A percentile compares a stretch with the other conserved stretches of the same genome.
phyloP scores from a whole-genome alignment of 805 yeast genomes.

The Zygosaccharomyces gambellarensis region DNA sequence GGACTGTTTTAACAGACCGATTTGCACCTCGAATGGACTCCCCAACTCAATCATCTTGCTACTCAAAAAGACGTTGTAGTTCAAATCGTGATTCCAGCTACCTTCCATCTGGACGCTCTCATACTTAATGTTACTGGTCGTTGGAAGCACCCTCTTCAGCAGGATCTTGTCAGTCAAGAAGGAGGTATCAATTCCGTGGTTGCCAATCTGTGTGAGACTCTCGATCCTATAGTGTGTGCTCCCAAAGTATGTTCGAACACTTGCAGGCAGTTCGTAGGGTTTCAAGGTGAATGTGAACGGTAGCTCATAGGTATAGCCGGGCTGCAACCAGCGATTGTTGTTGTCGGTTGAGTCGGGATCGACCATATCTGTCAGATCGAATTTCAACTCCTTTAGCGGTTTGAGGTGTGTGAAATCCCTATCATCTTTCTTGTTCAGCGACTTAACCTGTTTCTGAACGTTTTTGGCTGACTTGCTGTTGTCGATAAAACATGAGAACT shows the following conservation, averaged over 20 bases:
- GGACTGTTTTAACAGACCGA: conserved; percentile 7
- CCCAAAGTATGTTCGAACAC: conserved; percentile 12
- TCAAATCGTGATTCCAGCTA: conserved; percentile 11
- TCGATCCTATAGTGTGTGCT: conserved; percentile 17
- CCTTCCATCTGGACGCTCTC: conserved; percentile 13
- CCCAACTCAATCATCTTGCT: conserved; percentile 17
- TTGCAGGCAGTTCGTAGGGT: conserved; percentile 12
- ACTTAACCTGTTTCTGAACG: conserved; percentile 4
- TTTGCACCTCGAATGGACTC: conserved; percentile 10
- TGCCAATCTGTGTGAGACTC: conserved; percentile 9
- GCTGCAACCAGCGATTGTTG: neutral
- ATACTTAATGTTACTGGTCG: conserved; percentile 8
- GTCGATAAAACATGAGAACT: conserved; percentile 14
- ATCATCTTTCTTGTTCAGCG: conserved; percentile 5
- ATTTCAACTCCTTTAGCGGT: conserved; percentile 9
- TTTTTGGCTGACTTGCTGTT: neutral
- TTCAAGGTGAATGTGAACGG: conserved; percentile 16
- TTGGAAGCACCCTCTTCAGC: conserved; percentile 14
- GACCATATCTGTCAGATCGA: conserved; percentile 4
- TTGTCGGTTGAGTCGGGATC: neutral
- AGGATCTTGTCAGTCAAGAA: conserved; percentile 15
- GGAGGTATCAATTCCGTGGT: conserved; percentile 12
- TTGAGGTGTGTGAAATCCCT: conserved; percentile 7
- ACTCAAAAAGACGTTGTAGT: conserved; percentile 9
- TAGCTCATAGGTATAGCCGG: conserved; percentile 10